Percentiles rank a stretch among this genome's conserved stretches.
Evolutionary conservation across 2,329 filamentous ascomycete species (phyloP).

Genomic region (Clarireedia sp.): DNA sequence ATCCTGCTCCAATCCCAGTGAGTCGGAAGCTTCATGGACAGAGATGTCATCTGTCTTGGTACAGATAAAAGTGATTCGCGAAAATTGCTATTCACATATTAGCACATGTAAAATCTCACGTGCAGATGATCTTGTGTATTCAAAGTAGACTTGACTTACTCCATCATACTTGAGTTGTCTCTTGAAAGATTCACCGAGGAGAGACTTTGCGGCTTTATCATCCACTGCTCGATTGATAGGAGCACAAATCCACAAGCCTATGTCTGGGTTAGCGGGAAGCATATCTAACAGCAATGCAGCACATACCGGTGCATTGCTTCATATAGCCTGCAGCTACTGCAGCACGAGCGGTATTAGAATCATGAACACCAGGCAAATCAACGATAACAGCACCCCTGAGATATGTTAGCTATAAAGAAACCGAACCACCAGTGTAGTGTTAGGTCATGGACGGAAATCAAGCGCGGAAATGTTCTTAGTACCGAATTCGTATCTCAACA

Average conservation of each 20-base stretch:
- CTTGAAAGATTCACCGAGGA: conserved; percentile 50
- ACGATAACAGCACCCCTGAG: conserved; percentile 42
- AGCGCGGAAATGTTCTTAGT: not conserved
- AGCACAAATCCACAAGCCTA: conserved; percentile 52
- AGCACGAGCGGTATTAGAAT: conserved; percentile 40
- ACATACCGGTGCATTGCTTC: conserved; percentile 42
- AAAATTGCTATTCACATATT: not conserved
- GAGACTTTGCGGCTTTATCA: conserved; percentile 47
- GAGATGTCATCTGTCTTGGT: conserved; percentile 55
- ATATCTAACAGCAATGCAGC: not conserved
- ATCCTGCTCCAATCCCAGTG: conserved; percentile 32
- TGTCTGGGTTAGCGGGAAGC: not conserved
- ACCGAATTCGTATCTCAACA: no score
- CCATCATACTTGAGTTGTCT: conserved; percentile 53
- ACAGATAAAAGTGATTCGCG: conserved; percentile 42
- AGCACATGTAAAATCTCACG: not conserved
- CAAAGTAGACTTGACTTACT: conserved; percentile 14
- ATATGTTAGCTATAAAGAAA: not conserved
- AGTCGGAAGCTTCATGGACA: conserved; percentile 31
- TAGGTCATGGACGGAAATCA: no score
- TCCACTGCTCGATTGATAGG: conserved; percentile 53
- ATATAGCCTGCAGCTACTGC: conserved; percentile 44
- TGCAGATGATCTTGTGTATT: no score
- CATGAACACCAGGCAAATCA: conserved; percentile 46
- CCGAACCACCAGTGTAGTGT: no score